A percentile compares a stretch with the other conserved stretches of the same genome.
Conservation (phyloP, 805 yeast species). For the Candida germanica region DNA sequence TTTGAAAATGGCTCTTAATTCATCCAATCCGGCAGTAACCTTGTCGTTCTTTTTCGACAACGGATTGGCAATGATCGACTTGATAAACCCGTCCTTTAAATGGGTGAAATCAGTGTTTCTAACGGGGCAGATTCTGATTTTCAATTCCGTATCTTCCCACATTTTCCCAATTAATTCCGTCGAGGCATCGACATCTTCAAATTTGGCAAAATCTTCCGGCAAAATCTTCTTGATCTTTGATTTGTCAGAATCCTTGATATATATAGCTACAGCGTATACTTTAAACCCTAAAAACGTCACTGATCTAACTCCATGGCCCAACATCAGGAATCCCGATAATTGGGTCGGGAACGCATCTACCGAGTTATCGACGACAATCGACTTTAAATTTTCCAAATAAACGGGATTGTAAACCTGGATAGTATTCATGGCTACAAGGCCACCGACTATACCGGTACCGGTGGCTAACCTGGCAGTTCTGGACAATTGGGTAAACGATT, state of each 20-base stretch:
- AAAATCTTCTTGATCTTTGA: slow-evolving; percentile 28
- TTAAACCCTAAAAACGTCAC: slow-evolving; percentile 81
- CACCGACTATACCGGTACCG: slow-evolving; percentile 5
- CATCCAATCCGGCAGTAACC: slow-evolving; percentile 59
- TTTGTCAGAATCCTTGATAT: slow-evolving; percentile 62
- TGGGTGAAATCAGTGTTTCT: slow-evolving; percentile 91
- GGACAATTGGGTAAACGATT: slow-evolving; percentile 1
- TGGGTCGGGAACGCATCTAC: slow-evolving; percentile 48
- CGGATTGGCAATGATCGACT: slow-evolving; percentile 70
- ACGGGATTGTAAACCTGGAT: slow-evolving; percentile 10
- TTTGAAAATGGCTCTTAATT: slow-evolving; percentile 58
- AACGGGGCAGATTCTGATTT: slow-evolving; percentile 78
- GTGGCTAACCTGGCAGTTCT: slow-evolving; percentile 1
- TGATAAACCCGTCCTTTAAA: slow-evolving; percentile 81
- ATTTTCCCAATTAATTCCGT: slow-evolving; percentile 53
- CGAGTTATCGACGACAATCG: slow-evolving; percentile 40
- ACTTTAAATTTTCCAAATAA: slow-evolving; percentile 9
- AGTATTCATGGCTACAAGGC: slow-evolving; percentile 4
- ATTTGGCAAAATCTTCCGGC: slow-evolving; percentile 28
- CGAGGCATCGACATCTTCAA: slow-evolving; percentile 49
- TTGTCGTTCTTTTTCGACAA: slow-evolving; percentile 45
- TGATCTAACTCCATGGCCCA: slow-evolving; percentile 80
- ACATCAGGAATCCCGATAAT: slow-evolving; percentile 44
- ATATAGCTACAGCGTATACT: slow-evolving; percentile 85
- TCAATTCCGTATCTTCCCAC: slow-evolving; percentile 58